Conservation (phyloP, 306 rosid species). For the Elaeagnus macrophylla region DNA sequence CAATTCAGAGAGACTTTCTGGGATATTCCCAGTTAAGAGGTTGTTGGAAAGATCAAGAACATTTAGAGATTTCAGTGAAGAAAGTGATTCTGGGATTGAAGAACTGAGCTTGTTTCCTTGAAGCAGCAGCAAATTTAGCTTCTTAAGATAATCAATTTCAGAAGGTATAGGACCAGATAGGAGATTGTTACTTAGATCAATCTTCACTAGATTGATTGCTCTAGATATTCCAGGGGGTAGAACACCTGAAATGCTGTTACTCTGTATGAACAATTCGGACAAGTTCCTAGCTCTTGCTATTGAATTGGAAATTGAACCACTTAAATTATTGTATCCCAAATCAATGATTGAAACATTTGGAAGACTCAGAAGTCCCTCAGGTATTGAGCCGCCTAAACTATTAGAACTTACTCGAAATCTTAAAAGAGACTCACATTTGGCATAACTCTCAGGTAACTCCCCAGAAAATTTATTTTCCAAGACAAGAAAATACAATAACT, state of each 20-base stretch:
- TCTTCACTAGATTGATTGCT: constrained; percentile 2
- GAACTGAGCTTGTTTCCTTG: constrained; percentile 15
- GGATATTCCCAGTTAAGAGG: constrained; percentile 13
- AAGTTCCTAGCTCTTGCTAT: constrained; percentile 12
- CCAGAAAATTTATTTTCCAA: constrained; percentile 13
- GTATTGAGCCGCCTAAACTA: constrained; percentile 13
- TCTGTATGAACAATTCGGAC: constrained; percentile 4
- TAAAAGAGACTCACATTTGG: constrained; percentile 12
- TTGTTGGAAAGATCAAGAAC: constrained; percentile 17
- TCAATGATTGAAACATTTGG: constrained; percentile 19
- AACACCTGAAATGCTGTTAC: constrained; percentile 6
- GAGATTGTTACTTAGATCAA: constrained; percentile 14
- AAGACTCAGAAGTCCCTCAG: constrained; percentile 8
- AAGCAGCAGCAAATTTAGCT: constrained; percentile 15
- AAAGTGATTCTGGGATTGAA: constrained; percentile 10
- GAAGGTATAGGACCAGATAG: constrained; percentile 16
- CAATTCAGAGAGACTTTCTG: constrained; percentile 10
- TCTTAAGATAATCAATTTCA: constrained; percentile 9
- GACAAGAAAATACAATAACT: constrained; percentile 9
- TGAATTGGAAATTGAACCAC: constrained; percentile 8
- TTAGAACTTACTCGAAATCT: constrained; percentile 15
- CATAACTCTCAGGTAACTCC: constrained; percentile 9
- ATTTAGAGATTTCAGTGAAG: constrained; percentile 10
- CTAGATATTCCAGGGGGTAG: constrained; percentile 13
- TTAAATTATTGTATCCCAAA: constrained; percentile 4